These are phyloP conservation scores for Kazachstania taianensis DNA, from an alignment of 805 yeast genomes.

Conservation along the genomic window DNA sequence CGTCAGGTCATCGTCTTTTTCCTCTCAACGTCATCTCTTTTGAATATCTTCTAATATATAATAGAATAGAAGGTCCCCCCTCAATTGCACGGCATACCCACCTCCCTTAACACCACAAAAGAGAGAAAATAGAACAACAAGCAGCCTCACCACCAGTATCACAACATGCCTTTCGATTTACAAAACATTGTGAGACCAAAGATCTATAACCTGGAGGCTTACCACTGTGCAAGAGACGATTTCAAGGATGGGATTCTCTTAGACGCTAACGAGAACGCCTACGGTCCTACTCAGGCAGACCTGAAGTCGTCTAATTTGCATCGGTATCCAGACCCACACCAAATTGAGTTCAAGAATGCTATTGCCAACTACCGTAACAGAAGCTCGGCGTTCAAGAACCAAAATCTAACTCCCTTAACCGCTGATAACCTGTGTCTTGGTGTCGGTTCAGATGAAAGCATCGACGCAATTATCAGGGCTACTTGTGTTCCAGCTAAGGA, in stretches of 20 bases:
- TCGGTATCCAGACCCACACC: conserved; percentile 97
- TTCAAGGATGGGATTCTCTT: conserved; percentile 77
- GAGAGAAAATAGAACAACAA: background rate
- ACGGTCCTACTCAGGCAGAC: conserved; percentile 64
- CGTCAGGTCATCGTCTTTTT: no score
- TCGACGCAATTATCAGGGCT: conserved; percentile 80
- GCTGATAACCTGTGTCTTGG: conserved; percentile 80
- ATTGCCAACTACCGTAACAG: conserved; percentile 63
- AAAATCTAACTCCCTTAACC: conserved; percentile 28
- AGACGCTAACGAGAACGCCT: conserved; percentile 95
- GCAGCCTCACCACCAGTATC: background rate
- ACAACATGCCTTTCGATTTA: conserved; percentile 37
- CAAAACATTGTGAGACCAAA: conserved; percentile 65
- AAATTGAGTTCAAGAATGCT: conserved; percentile 58
- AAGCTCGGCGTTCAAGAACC: conserved; percentile 13
- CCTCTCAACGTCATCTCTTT: no score
- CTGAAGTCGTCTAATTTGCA: conserved; percentile 54
- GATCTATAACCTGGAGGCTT: conserved; percentile 73
- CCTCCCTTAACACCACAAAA: no score
- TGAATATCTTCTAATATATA: no score
- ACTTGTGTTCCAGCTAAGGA: conserved; percentile 75
- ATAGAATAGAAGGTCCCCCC: background rate
- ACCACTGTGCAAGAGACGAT: conserved; percentile 95
- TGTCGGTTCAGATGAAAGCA: conserved; percentile 95
- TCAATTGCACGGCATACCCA: no score